phyloP scores from a whole-genome alignment of 208 protist genomes.

The Acanthamoeba sp. region DNA sequence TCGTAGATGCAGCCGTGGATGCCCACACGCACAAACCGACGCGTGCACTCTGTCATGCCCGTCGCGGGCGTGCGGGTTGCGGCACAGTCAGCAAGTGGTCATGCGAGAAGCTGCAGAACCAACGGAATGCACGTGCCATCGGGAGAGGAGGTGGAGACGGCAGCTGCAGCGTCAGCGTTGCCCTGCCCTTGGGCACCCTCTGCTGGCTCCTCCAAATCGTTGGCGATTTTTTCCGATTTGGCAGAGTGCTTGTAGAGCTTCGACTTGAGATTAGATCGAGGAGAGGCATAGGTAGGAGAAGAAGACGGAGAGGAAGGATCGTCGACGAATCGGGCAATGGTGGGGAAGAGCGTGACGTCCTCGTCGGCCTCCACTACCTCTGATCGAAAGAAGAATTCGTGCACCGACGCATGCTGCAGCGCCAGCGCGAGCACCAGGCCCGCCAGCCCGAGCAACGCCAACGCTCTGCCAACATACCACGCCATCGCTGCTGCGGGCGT shows the following conservation, averaged over 20 bases:
- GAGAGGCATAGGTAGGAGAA: neutral
- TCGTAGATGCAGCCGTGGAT: slow-evolving; percentile 45
- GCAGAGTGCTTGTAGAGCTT: neutral
- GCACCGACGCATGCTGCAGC: neutral
- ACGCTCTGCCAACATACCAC: neutral
- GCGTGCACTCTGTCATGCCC: neutral
- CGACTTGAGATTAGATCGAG: neutral
- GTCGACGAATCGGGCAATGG: neutral
- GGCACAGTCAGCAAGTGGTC: neutral
- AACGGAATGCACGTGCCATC: no score
- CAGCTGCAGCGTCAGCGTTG: no score
- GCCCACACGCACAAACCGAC: neutral
- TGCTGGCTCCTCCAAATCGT: neutral
- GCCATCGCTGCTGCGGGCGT: neutral
- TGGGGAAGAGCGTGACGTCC: neutral
- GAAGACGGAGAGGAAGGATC: neutral
- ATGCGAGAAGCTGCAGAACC: no score
- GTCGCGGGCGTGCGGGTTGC: neutral
- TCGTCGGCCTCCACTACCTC: slow-evolving; percentile 1
- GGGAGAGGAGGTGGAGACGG: no score
- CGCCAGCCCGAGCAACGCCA: neutral
- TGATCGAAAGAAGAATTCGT: neutral
- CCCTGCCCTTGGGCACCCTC: neutral
- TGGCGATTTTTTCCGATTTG: neutral
- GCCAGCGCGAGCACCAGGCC: slow-evolving; percentile 1